These are phyloP conservation scores for Chrysosporium keratinophilum DNA, from an alignment of 2,329 filamentous ascomycete genomes.

Conservation along the genomic window DNA sequence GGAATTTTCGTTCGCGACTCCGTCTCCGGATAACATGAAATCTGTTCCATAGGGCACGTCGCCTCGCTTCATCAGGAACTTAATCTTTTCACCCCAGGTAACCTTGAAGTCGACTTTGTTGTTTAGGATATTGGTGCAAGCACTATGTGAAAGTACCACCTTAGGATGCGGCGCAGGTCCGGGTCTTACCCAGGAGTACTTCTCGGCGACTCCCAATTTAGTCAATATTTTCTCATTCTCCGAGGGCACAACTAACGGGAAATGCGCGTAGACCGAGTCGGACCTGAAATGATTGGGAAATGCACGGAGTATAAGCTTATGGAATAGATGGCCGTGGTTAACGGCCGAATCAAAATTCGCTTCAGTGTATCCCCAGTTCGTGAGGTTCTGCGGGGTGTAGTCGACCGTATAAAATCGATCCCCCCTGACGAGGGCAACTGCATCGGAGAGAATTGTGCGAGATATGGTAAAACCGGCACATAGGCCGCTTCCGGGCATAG, in stretches of 20 bases:
- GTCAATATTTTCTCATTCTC: constrained; percentile 22
- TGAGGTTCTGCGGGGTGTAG: constrained; percentile 25
- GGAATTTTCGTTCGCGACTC: constrained; percentile 14
- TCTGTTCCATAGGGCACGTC: constrained; percentile 17
- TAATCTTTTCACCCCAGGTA: constrained; percentile 19
- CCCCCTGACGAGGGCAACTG: constrained; percentile 34
- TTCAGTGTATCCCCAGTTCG: constrained; percentile 33
- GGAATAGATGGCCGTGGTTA: constrained; percentile 23
- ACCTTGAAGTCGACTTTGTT: constrained; percentile 21
- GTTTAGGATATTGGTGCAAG: constrained; percentile 17
- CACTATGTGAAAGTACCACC: constrained; percentile 15
- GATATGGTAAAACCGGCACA: constrained; percentile 32
- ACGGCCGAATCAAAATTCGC: constrained; percentile 25
- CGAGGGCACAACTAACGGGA: constrained; percentile 22
- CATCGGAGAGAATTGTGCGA: constrained; percentile 35
- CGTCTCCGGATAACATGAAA: constrained; percentile 21
- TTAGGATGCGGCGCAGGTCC: constrained; percentile 11
- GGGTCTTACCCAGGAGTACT: constrained; percentile 19
- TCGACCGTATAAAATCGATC: constrained; percentile 34
- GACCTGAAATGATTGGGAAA: constrained; percentile 22
- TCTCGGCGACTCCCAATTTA: constrained; percentile 15
- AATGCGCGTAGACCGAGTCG: constrained; percentile 22
- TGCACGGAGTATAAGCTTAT: constrained; percentile 23
- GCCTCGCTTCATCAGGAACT: constrained; percentile 16
- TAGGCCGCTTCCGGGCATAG: constrained; percentile 29